A percentile compares a stretch with the other conserved stretches of the same genome.
These are phyloP conservation scores for Mesotaenium endlicherianum DNA, from an alignment of 139 green algal genomes.

Conservation along the genomic window DNA sequence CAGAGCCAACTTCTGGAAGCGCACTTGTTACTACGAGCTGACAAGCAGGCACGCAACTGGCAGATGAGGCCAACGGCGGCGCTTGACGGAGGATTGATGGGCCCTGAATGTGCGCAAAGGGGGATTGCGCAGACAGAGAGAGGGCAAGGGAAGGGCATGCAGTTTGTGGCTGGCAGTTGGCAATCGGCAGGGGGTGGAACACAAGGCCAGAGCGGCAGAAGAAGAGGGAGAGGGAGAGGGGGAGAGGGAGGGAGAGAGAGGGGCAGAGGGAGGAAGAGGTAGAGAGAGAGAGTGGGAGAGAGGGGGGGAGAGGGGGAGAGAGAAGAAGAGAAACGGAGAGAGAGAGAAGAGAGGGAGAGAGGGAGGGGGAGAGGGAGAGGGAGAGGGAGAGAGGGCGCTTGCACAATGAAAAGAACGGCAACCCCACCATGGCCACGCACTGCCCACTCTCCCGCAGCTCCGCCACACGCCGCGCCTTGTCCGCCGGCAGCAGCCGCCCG, in stretches of 20 bases:
- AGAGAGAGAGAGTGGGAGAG: not conserved
- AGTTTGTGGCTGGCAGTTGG: too few species aligned
- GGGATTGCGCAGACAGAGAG: too few species aligned
- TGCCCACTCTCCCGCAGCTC: constrained; percentile 50
- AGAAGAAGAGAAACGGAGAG: not conserved
- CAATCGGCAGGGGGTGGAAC: too few species aligned
- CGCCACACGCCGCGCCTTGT: constrained; percentile 46
- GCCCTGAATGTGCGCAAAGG: too few species aligned
- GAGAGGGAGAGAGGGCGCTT: not conserved
- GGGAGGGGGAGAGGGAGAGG: not conserved
- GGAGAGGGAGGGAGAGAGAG: not conserved
- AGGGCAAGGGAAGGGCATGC: too few species aligned
- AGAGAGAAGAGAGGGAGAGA: not conserved
- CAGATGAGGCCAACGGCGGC: too few species aligned
- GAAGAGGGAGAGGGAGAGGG: not conserved
- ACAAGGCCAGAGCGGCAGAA: too few species aligned
- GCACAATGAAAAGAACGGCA: too few species aligned
- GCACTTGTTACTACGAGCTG: too few species aligned
- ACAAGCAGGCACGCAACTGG: too few species aligned
- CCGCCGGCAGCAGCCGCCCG: constrained; percentile 31
- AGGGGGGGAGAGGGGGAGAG: not conserved
- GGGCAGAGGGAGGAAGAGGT: not conserved
- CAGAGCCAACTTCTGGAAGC: too few species aligned
- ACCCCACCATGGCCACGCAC: constrained; percentile 71
- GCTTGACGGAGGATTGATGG: too few species aligned